Conservation (phyloP, 2,329 filamentous ascomycete species). For the Spiromastix sp. region DNA sequence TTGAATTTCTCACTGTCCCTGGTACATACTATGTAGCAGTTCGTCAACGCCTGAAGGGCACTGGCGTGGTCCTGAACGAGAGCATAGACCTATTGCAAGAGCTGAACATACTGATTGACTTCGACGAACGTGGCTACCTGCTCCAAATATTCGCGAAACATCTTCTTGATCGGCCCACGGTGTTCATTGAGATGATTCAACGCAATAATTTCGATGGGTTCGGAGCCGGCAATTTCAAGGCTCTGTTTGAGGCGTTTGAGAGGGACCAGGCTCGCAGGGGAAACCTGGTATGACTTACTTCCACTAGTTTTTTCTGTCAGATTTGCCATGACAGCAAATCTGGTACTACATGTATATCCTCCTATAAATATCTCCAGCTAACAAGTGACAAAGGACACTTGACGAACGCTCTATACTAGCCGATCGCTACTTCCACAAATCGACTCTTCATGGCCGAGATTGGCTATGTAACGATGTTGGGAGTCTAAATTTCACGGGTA, state of each 20-base stretch:
- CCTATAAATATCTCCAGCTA: too few relatives aligned
- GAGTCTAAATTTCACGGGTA: too few relatives aligned
- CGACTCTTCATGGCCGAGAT: too few relatives aligned
- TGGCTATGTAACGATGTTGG: too few relatives aligned
- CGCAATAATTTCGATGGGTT: conserved; percentile 79
- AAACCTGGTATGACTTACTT: conserved; percentile 45
- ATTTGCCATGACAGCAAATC: background rate
- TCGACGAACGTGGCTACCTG: conserved; percentile 80
- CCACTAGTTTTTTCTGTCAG: background rate
- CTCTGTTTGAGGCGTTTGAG: conserved; percentile 85
- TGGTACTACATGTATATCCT: too few relatives aligned
- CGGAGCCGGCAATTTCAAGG: conserved; percentile 88
- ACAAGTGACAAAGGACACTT: too few relatives aligned
- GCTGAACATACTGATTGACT: conserved; percentile 80
- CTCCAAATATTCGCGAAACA: conserved; percentile 67
- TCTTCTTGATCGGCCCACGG: conserved; percentile 82
- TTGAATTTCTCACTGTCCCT: conserved; percentile 80
- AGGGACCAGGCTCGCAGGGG: conserved; percentile 73
- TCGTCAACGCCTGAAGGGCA: conserved; percentile 53
- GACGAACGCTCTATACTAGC: too few relatives aligned
- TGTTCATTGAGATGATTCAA: conserved; percentile 91
- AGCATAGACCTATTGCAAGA: conserved; percentile 63
- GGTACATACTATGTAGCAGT: conserved; percentile 70
- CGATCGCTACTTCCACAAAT: too few relatives aligned
- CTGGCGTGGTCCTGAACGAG: conserved; percentile 51